Percentiles rank a stretch among this genome's conserved stretches.
phyloP scores from a whole-genome alignment of 73 alveolate genomes.

The Paramecium primaurelia region DNA sequence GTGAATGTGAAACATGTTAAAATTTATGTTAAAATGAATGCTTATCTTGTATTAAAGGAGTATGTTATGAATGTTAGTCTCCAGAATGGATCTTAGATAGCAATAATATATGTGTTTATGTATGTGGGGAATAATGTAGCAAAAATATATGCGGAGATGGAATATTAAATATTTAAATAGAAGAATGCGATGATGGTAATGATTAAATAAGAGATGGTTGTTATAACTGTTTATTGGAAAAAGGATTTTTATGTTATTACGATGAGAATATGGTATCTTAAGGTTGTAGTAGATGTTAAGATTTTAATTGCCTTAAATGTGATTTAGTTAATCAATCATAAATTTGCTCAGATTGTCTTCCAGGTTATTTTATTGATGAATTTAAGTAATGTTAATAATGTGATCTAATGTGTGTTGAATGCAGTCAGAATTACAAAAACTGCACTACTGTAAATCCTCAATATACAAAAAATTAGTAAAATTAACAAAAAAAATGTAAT shows the following conservation, averaged over 20 bases:
- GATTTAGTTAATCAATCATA: background rate
- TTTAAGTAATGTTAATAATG: background rate
- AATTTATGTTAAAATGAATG: background rate
- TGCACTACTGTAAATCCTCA: background rate
- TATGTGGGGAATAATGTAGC: background rate
- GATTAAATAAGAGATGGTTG: constrained; percentile 14
- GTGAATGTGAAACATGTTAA: background rate
- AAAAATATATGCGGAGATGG: background rate
- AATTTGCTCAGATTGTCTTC: background rate
- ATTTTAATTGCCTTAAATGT: background rate
- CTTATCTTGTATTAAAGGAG: background rate
- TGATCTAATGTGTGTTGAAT: background rate
- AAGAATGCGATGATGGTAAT: background rate
- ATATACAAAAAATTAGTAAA: background rate
- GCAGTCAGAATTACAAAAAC: background rate
- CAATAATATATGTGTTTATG: background rate
- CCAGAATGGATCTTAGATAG: background rate
- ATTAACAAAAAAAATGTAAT: background rate
- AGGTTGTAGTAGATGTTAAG: background rate
- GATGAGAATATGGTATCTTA: background rate
- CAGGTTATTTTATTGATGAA: background rate
- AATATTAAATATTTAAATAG: background rate
- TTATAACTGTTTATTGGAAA: background rate
- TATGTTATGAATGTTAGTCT: background rate
- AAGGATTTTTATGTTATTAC: background rate